Evolutionary conservation across 352 stramenopile genomes (phyloP).

Genomic region (Aphanomyces astaci): DNA sequence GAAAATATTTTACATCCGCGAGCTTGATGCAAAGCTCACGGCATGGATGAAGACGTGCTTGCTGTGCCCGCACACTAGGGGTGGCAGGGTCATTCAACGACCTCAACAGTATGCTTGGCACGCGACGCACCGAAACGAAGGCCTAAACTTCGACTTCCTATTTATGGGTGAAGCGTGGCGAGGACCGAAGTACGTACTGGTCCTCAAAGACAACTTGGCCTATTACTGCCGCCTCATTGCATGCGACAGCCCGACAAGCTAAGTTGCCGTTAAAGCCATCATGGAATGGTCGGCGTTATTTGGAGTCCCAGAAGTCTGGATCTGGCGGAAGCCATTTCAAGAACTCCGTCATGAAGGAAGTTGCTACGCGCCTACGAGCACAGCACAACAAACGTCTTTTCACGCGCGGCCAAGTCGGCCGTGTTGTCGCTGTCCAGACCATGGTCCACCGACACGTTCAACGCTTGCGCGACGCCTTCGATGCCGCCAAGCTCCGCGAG

Average conservation of each 20-base stretch:
- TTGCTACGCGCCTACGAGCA: constrained; percentile 6
- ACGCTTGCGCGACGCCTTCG: constrained; percentile 19
- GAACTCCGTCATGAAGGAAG: constrained; percentile 26
- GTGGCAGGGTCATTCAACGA: constrained; percentile 20
- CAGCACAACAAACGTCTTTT: constrained; percentile 26
- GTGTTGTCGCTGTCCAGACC: constrained; percentile 15
- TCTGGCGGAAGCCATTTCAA: constrained; percentile 33
- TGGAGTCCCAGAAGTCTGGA: constrained; percentile 26
- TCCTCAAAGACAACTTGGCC: constrained; percentile 31
- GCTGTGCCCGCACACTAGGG: constrained; percentile 27
- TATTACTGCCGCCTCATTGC: constrained; percentile 29
- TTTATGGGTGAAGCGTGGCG: constrained; percentile 26
- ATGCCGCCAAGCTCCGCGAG: constrained; percentile 17
- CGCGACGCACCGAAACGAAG: constrained; percentile 26
- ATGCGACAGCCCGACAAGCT: constrained; percentile 19
- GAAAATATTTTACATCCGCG: constrained; percentile 7
- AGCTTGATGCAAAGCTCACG: constrained; percentile 3
- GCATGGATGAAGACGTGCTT: constrained; percentile 23
- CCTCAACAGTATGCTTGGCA: constrained; percentile 17
- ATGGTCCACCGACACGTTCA: constrained; percentile 20
- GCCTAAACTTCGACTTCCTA: constrained; percentile 32
- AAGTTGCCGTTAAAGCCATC: constrained; percentile 23
- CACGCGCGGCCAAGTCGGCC: constrained; percentile 18
- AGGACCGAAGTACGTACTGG: constrained; percentile 25
- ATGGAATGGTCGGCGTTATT: constrained; percentile 30